Evolutionary conservation across 1,284 basidiomycete species (phyloP).

Genomic region (Trichosporon sp.): DNA sequence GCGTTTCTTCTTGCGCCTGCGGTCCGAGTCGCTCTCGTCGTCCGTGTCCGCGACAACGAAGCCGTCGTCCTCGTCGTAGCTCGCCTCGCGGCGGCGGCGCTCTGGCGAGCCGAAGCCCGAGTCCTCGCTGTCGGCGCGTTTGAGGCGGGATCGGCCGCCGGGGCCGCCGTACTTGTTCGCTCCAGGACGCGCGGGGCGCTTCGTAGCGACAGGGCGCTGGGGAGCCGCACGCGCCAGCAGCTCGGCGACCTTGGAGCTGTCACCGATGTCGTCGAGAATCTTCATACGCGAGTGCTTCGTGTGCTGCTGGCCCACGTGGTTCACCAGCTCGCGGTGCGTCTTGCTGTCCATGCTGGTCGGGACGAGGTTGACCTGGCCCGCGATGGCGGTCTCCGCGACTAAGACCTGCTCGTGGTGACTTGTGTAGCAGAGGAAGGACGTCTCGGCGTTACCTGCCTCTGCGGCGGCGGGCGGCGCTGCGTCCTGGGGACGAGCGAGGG

Average conservation of each 20-base stretch:
- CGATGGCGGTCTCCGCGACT: constrained; percentile 48
- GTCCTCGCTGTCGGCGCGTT: constrained; percentile 31
- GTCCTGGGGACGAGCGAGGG: constrained; percentile 35
- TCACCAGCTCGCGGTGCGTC: constrained; percentile 53
- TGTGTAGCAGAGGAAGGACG: constrained; percentile 44
- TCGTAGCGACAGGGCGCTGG: constrained; percentile 28
- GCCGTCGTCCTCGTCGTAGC: constrained; percentile 54
- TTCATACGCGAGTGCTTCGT: constrained; percentile 52
- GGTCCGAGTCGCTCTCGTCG: constrained; percentile 38
- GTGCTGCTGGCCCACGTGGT: constrained; percentile 51
- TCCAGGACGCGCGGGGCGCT: constrained; percentile 19
- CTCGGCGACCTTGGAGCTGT: constrained; percentile 38
- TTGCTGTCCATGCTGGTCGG: constrained; percentile 50
- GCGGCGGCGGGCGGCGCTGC: background rate
- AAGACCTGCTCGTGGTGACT: constrained; percentile 42
- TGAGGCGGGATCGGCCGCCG: constrained; percentile 22
- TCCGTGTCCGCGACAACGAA: constrained; percentile 53
- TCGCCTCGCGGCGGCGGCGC: constrained; percentile 25
- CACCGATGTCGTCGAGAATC: constrained; percentile 47
- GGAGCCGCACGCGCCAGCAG: constrained; percentile 38
- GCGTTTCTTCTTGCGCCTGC: constrained; percentile 32
- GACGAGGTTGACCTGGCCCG: constrained; percentile 47
- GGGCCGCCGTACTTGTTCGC: constrained; percentile 24
- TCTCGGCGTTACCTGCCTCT: constrained; percentile 22
- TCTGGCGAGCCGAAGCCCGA: constrained; percentile 20